phyloP scores from a whole-genome alignment of 345 rosid genomes.

The Trapa bicornis region DNA sequence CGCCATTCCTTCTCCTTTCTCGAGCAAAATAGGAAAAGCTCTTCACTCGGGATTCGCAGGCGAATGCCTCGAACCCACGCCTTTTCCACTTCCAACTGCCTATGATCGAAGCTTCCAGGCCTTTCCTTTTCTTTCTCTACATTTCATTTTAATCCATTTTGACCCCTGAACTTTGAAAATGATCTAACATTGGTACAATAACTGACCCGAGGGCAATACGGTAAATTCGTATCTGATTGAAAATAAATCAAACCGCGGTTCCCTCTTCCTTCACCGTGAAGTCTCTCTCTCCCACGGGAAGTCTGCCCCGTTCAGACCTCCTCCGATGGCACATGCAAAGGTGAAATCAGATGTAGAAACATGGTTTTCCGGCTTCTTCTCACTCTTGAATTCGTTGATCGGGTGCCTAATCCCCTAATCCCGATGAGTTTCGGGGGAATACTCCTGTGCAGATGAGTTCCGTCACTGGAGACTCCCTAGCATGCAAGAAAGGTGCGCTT shows the following conservation, averaged over 20 bases:
- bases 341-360: no score
- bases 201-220: no score
- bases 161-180: neutral
- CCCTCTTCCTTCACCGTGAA: no score
- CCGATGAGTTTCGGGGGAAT: conserved; percentile 1
- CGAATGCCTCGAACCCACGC: no score
- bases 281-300: no score
- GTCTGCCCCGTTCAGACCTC: neutral
- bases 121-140: neutral
- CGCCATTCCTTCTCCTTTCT: conserved; percentile 3
- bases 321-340: neutral
- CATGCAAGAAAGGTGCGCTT: conserved; percentile 8
- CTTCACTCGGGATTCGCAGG: neutral
- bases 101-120: neutral
- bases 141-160: neutral
- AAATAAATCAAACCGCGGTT: no score
- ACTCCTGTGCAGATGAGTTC: neutral
- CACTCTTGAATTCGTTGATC: neutral
- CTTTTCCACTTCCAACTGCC: neutral
- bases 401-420: neutral
- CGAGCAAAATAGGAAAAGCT: neutral
- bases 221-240: no score
- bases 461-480: conserved; percentile 9
- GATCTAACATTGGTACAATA: neutral
- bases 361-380: no score